These are phyloP conservation scores for Fonsecaea multimorphosa DNA, from an alignment of 2,329 filamentous ascomycete species.

Conservation along the genomic window DNA sequence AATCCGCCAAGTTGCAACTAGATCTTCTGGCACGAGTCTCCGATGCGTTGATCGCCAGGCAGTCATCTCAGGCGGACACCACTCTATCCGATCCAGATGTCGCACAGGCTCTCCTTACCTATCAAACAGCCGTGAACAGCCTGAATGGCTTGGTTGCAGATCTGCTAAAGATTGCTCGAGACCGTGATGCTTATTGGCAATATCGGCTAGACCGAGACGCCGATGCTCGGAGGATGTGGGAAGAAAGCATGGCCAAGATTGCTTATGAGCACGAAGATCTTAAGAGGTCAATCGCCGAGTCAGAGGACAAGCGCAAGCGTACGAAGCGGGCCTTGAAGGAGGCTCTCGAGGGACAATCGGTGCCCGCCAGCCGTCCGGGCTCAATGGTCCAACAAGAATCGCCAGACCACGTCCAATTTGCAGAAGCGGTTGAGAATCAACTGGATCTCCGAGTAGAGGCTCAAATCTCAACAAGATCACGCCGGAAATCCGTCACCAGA, in stretches of 20 bases:
- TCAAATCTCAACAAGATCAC: conserved; percentile 34
- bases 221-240: conserved; percentile 94
- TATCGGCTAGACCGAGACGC: conserved; percentile 89
- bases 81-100: conserved; percentile 78
- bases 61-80: conserved; percentile 70
- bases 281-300: conserved; percentile 84
- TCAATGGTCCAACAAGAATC: conserved; percentile 38
- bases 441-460: conserved; percentile 48
- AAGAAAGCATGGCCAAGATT: conserved; percentile 98
- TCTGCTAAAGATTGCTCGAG: conserved; percentile 86
- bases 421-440: conserved; percentile 45
- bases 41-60: conserved; percentile 58
- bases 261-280: conserved; percentile 91
- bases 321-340: conserved; percentile 90
- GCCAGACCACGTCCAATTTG: conserved; percentile 41
- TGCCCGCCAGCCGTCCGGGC: conserved; percentile 48
- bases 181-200: conserved; percentile 96
- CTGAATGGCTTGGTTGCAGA: conserved; percentile 84
- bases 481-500: conserved; percentile 40
- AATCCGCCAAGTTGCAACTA: conserved; percentile 90
- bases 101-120: conserved; percentile 78
- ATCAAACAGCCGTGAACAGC: conserved; percentile 87
- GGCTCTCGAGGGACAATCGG: conserved; percentile 68
- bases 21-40: conserved; percentile 87
- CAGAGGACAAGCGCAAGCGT: conserved; percentile 85